These are phyloP conservation scores for Cyberlindnera lachancei DNA, from an alignment of 805 yeast species.

Conservation along the genomic window DNA sequence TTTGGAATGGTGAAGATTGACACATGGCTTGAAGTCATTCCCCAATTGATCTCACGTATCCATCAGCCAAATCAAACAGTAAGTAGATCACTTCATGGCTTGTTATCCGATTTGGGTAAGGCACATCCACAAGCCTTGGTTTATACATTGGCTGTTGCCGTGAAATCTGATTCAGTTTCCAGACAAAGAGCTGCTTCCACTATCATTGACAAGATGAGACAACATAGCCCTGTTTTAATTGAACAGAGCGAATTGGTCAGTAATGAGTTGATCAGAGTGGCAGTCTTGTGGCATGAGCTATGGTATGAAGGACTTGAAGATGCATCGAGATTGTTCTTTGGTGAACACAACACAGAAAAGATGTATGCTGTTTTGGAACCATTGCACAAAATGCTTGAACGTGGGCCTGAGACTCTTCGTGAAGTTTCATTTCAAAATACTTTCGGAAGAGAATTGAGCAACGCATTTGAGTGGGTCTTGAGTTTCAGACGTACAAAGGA, in stretches of 20 bases:
- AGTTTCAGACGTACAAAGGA: slow-evolving; percentile 83
- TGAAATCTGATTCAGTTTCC: slow-evolving; percentile 83
- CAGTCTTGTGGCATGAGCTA: slow-evolving; percentile 94
- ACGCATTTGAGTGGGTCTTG: slow-evolving; percentile 90
- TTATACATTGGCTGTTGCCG: slow-evolving; percentile 92
- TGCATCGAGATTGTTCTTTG: slow-evolving; percentile 88
- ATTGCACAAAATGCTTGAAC: slow-evolving; percentile 72
- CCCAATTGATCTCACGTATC: slow-evolving; percentile 91
- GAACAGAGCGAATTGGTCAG: slow-evolving; percentile 94
- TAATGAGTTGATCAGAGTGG: slow-evolving; percentile 86
- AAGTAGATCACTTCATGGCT: slow-evolving; percentile 67
- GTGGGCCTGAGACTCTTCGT: slow-evolving; percentile 86
- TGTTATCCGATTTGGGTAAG: slow-evolving; percentile 81
- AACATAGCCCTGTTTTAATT: slow-evolving; percentile 77
- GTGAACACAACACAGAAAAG: slow-evolving; percentile 89
- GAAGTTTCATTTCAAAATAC: slow-evolving; percentile 91
- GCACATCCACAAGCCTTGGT: slow-evolving; percentile 97
- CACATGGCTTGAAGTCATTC: slow-evolving; percentile 92
- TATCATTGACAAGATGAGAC: slow-evolving; percentile 86
- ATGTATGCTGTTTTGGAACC: slow-evolving; percentile 92
- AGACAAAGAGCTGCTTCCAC: slow-evolving; percentile 89
- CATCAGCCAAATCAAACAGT: slow-evolving; percentile 91
- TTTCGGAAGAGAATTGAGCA: slow-evolving; percentile 86
- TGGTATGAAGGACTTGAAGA: slow-evolving; percentile 98
- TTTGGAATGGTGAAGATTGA: slow-evolving; percentile 83